phyloP scores from a whole-genome alignment of 2,329 filamentous ascomycete genomes.

The Nemania serpens region DNA sequence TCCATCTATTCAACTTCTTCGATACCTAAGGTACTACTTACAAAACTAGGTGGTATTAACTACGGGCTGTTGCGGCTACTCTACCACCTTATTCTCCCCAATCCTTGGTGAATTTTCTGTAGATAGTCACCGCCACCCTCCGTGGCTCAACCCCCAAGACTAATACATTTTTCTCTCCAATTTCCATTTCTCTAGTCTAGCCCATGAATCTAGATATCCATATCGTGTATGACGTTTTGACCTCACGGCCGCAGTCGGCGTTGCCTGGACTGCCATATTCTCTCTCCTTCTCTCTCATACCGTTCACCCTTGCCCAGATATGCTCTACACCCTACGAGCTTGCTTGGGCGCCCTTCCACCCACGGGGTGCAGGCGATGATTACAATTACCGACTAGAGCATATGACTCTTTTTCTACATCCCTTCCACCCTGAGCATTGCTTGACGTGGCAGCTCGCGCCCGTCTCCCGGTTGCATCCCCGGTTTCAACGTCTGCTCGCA shows the following conservation, averaged over 20 bases:
- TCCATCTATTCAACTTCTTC: no score
- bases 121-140: slow-evolving; percentile 17
- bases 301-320: neutral
- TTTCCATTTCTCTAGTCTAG: slow-evolving; percentile 20
- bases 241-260: no score
- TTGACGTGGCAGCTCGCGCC: slow-evolving; percentile 22
- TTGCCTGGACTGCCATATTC: no score
- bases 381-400: neutral
- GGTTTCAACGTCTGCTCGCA: neutral
- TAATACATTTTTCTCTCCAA: neutral
- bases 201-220: neutral
- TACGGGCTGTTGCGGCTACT: neutral
- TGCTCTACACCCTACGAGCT: slow-evolving; percentile 11
- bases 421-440: slow-evolving; percentile 7
- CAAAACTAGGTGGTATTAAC: no score
- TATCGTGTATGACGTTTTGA: slow-evolving; percentile 1
- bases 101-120: neutral
- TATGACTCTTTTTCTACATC: slow-evolving; percentile 24
- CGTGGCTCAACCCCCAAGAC: slow-evolving; percentile 4
- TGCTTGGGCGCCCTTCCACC: neutral
- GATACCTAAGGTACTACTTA: no score
- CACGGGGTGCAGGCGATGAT: slow-evolving; percentile 1
- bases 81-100: neutral
- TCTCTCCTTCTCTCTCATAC: neutral
- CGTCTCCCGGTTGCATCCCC: neutral